Evolutionary conservation across 140 eudicot genomes (phyloP), one percentile per base, ranked within the genome.

Genomic region (Senecio squalidus): DNA sequence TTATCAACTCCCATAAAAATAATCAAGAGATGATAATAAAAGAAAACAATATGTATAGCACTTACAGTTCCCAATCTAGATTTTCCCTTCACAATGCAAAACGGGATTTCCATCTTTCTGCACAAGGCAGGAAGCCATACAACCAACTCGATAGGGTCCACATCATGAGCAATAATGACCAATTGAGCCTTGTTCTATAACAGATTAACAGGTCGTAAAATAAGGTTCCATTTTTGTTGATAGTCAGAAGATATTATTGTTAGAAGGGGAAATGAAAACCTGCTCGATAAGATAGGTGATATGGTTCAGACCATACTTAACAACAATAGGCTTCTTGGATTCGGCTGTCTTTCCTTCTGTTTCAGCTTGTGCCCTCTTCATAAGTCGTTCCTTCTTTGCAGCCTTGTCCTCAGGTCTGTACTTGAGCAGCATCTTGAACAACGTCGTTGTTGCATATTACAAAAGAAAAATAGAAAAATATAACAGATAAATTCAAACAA

Each of bases 151-250:
- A 89, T 84, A 1, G 97, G 97, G 71, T 89, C 97, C 13, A 89
- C 95, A 67, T 89, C 95, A 67, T 84, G 95, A 25, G 95, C 97
- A 68, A 89, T 84, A 30, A 84, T 92, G 1, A 88, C 88, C 54
- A 88, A 34, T 36, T 88, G 95, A 7, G 95, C 97, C 60, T 88
- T 88, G 70, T 82, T 82, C 90, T 85, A 78, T 68, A 81, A 24
- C 22, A 6, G 18, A 5, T 8, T 9, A 14, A 40, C n/a, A 36
- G 0, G n/a, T n/a, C n/a, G n/a, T 1, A 38, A 53, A 10, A 0
- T 50, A n/a, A 18, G 54, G 39, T 29, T 52, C 18, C 24, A 18
- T 26, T 34, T n/a, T 9, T 15, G 7, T 0, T 21, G 27, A 27
- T 11, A 14, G 3, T 28, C 0, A 0, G 7, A 40, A 36, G 22